phyloP scores from a whole-genome alignment of 2,329 filamentous ascomycete genomes.

The Cordyceps militaris region DNA sequence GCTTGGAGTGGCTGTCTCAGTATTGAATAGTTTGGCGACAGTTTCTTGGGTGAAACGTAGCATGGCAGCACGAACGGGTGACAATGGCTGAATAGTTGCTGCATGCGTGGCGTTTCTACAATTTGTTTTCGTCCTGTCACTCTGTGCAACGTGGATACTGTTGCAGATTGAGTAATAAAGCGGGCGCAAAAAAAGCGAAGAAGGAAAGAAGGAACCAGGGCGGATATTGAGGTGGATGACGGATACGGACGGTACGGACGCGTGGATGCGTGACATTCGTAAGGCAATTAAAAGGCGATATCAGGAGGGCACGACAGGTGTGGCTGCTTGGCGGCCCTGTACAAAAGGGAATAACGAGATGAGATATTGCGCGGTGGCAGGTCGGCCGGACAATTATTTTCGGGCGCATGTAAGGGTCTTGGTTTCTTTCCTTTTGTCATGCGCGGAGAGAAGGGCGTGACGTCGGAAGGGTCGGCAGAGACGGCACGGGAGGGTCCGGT shows the following conservation, averaged over 20 bases:
- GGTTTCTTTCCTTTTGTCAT: not conserved
- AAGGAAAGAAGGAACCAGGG: too few species aligned
- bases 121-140: not conserved
- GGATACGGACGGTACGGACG: not conserved
- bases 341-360: not conserved
- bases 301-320: not conserved
- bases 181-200: not conserved
- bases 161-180: not conserved
- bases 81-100: not conserved
- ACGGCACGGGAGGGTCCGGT: slow-evolving; percentile 27
- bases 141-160: not conserved
- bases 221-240: not conserved
- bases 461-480: not conserved
- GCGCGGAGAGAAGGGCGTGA: not conserved
- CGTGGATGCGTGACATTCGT: not conserved
- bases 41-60: not conserved
- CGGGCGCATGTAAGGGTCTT: not conserved
- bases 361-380: not conserved
- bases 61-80: not conserved
- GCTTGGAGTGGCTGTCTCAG: not conserved
- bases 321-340: slow-evolving; percentile 5
- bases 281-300: not conserved
- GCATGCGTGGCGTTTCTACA: not conserved
- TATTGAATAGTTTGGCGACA: not conserved
- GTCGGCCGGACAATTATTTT: too few species aligned